phyloP scores from a whole-genome alignment of 768 basidiomycete species.

The Tricholoma flavovirens region DNA sequence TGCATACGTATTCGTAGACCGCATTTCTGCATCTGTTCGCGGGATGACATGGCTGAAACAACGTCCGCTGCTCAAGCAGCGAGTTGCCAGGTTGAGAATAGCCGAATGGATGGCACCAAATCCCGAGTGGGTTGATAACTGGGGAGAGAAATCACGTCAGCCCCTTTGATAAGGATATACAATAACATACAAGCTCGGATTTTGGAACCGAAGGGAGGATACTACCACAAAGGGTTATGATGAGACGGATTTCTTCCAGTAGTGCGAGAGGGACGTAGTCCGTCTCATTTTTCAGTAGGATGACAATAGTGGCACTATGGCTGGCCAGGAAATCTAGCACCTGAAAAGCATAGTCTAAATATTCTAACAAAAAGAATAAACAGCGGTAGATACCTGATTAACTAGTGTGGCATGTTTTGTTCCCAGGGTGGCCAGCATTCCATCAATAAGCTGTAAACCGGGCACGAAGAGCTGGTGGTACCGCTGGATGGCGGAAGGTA shows the following conservation, averaged over 20 bases:
- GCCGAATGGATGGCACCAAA: constrained; percentile 85
- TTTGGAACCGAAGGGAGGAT: constrained; percentile 70
- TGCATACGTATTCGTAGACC: constrained; percentile 46
- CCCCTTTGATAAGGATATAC: background rate
- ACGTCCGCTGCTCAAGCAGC: constrained; percentile 53
- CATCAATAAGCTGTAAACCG: constrained; percentile 74
- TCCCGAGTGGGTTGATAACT: constrained; percentile 63
- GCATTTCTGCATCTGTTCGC: constrained; percentile 59
- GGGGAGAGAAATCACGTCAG: constrained; percentile 1
- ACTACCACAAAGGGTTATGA: constrained; percentile 65
- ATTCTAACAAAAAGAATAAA: background rate
- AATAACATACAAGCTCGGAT: constrained; percentile 64
- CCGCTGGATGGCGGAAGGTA: constrained; percentile 80
- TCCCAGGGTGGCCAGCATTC: constrained; percentile 74
- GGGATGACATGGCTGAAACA: constrained; percentile 57
- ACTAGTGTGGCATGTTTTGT: constrained; percentile 58
- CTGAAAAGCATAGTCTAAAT: constrained; percentile 28
- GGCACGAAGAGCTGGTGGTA: constrained; percentile 92
- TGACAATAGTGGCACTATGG: constrained; percentile 80
- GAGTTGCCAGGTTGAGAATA: constrained; percentile 68
- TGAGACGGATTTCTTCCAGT: constrained; percentile 74
- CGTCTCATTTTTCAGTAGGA: constrained; percentile 72
- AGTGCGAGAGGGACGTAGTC: constrained; percentile 56
- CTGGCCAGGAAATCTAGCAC: constrained; percentile 74
- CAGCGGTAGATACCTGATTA: constrained; percentile 47